A percentile compares a stretch with the other conserved stretches of the same genome.
Conservation (phyloP, 2,329 filamentous ascomycete species). For the Fusarium equiseti region DNA sequence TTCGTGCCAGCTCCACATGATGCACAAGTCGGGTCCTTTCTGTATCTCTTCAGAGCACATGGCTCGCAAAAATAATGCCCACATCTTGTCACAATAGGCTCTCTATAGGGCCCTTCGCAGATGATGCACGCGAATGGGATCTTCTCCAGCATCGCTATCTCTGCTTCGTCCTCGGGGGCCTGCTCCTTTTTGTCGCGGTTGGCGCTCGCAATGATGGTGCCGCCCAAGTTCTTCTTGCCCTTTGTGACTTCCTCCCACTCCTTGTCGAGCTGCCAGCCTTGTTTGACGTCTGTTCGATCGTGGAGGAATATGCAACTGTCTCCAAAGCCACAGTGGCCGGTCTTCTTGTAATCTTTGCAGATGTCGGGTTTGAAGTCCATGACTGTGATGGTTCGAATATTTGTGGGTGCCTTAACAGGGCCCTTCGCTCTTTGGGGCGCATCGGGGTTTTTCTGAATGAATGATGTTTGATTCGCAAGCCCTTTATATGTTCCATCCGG, state of each 20-base stretch:
- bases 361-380: slow-evolving; percentile 93
- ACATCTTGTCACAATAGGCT: slow-evolving; percentile 88
- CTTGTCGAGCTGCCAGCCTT: slow-evolving; percentile 93
- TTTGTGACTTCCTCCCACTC: slow-evolving; percentile 92
- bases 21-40: slow-evolving; percentile 87
- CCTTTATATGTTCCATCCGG: slow-evolving; percentile 82
- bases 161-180: slow-evolving; percentile 63
- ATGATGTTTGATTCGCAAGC: slow-evolving; percentile 76
- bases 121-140: slow-evolving; percentile 93
- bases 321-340: slow-evolving; percentile 61
- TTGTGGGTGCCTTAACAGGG: slow-evolving; percentile 87
- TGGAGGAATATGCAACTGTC: slow-evolving; percentile 79
- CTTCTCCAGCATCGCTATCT: slow-evolving; percentile 79
- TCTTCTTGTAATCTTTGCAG: slow-evolving; percentile 88
- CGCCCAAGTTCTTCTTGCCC: slow-evolving; percentile 71
- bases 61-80: slow-evolving; percentile 96
- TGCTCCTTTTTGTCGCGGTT: slow-evolving; percentile 57
- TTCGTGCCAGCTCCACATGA: slow-evolving; percentile 87
- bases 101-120: slow-evolving; percentile 81
- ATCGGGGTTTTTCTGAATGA: slow-evolving; percentile 85
- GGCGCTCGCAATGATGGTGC: slow-evolving; percentile 72
- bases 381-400: slow-evolving; percentile 89
- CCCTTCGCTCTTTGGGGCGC: slow-evolving; percentile 78
- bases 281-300: slow-evolving; percentile 81
- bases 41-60: slow-evolving; percentile 88